Base-by-base conservation (phyloP, 495 filamentous ascomycete genomes). In the Trichoderma reesei region DNA sequence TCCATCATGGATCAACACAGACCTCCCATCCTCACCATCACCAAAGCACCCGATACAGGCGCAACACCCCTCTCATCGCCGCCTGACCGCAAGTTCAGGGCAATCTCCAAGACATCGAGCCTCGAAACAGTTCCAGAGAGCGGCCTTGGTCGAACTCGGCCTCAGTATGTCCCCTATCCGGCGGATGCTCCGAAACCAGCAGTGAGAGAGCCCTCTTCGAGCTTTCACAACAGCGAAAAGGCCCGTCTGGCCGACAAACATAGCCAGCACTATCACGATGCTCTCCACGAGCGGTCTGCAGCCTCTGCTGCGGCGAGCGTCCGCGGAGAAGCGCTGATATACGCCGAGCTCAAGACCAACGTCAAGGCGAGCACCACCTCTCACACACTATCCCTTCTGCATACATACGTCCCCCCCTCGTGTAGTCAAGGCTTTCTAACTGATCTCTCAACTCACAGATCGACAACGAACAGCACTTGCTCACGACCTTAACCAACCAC, bases 271-370 rank as follows among this genome's bases (percentile, higher is more conserved):
- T 70, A 82, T 51, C 78, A 82, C 63, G 72, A 71, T 46, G 82
- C 81, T 3, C 82, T 86, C 63, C 9, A 34, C 18, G 34, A 61
- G 16, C 36, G 59, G 41, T 61, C 34, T 18, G 36, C 34, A 8
- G 36, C 8, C 5, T 41, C 59, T 3, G 51, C 51, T 11, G 26
- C 10, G 20, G 51, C 16, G 34, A 8, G 20, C 8, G 31, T 56
- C 1, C 51, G 51, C 5, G 33, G 20, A 65, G 83, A 92, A 65
- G 86, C 90, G 18, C 78, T 88, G 62, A 82, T 96, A 63, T 80
- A 90, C 63, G 89, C 87, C 41, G 91, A 96, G 71, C 73, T 98
- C 38, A 87, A 85, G 69, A 90, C 90, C n/a, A 96, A 94, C 71
- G 83, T 85, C 41, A 89, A 87, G 71, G 91, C 92, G 79, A 68